Evolutionary conservation across 352 stramenopile genomes (phyloP).

Genomic region (Pythium graminicola): DNA sequence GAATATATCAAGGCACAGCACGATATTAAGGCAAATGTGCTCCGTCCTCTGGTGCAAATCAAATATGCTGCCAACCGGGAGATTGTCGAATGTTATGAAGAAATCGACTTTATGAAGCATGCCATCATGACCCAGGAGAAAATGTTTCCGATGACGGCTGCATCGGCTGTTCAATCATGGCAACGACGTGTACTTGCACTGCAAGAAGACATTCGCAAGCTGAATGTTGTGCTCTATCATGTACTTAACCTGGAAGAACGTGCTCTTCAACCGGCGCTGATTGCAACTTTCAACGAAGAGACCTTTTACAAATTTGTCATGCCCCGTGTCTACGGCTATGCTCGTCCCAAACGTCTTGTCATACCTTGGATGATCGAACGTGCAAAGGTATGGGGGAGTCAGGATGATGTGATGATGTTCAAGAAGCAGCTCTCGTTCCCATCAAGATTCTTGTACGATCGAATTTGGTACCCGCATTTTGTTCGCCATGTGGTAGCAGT

Average conservation of each 20-base stretch:
- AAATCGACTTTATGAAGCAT: slow-evolving; percentile 57
- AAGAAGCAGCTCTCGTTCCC: slow-evolving; percentile 72
- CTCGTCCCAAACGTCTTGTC: slow-evolving; percentile 57
- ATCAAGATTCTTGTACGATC: slow-evolving; percentile 70
- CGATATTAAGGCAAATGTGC: slow-evolving; percentile 51
- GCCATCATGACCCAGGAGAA: slow-evolving; percentile 54
- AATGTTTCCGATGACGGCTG: slow-evolving; percentile 37
- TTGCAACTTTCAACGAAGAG: slow-evolving; percentile 57
- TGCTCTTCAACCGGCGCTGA: slow-evolving; percentile 47
- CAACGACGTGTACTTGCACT: slow-evolving; percentile 36
- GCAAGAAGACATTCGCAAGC: slow-evolving; percentile 63
- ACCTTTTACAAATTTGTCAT: slow-evolving; percentile 74
- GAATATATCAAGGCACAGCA: slow-evolving; percentile 67
- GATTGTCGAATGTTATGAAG: slow-evolving; percentile 57
- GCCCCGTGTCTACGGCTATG: slow-evolving; percentile 60
- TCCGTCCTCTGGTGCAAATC: slow-evolving; percentile 52
- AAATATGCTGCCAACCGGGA: slow-evolving; percentile 48
- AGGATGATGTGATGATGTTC: slow-evolving; percentile 49
- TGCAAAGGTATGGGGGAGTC: slow-evolving; percentile 60
- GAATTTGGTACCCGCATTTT: slow-evolving; percentile 73
- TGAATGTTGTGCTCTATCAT: slow-evolving; percentile 63
- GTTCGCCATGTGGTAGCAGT: slow-evolving; percentile 52
- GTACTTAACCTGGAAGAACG: slow-evolving; percentile 66
- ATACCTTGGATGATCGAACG: slow-evolving; percentile 80
- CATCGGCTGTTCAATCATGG: slow-evolving; percentile 42